phyloP scores from a whole-genome alignment of 352 stramenopile genomes.

The Stramenopiles sp. region DNA sequence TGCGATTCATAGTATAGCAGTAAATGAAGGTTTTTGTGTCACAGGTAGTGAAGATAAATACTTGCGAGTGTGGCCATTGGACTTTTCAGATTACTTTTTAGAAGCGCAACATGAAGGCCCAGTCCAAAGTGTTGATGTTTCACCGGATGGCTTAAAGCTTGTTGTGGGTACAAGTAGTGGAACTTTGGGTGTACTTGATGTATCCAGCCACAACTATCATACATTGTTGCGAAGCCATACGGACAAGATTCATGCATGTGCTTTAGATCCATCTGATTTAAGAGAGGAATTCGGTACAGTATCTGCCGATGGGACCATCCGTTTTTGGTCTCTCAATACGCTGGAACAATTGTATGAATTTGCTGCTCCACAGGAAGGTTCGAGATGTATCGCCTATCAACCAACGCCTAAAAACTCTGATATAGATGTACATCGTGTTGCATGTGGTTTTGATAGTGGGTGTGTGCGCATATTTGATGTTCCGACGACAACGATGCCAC shows the following conservation, averaged over 20 bases:
- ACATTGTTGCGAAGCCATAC: conserved; percentile 52
- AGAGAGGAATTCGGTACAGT: conserved; percentile 35
- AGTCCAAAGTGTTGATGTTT: conserved; percentile 42
- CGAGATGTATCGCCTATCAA: conserved; percentile 37
- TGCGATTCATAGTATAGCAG: conserved; percentile 45
- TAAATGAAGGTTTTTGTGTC: conserved; percentile 68
- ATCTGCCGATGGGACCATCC: conserved; percentile 44
- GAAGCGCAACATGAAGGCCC: conserved; percentile 53
- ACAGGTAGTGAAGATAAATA: conserved; percentile 57
- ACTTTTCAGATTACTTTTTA: conserved; percentile 71
- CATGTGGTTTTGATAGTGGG: conserved; percentile 49
- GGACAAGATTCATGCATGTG: conserved; percentile 22
- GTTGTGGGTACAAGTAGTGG: conserved; percentile 41
- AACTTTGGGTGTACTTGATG: conserved; percentile 54
- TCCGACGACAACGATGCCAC: conserved; percentile 24
- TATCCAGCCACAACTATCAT: conserved; percentile 47
- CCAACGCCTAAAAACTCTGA: conserved; percentile 12
- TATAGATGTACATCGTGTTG: conserved; percentile 21
- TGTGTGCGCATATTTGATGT: conserved; percentile 59
- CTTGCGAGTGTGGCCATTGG: conserved; percentile 63
- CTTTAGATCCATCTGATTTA: not conserved
- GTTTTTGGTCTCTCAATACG: conserved; percentile 43
- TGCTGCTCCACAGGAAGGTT: conserved; percentile 34
- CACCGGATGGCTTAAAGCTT: conserved; percentile 45
- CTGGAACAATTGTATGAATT: conserved; percentile 58